phyloP scores from a whole-genome alignment of 805 yeast genomes.

The Ogataea glucozyma region DNA sequence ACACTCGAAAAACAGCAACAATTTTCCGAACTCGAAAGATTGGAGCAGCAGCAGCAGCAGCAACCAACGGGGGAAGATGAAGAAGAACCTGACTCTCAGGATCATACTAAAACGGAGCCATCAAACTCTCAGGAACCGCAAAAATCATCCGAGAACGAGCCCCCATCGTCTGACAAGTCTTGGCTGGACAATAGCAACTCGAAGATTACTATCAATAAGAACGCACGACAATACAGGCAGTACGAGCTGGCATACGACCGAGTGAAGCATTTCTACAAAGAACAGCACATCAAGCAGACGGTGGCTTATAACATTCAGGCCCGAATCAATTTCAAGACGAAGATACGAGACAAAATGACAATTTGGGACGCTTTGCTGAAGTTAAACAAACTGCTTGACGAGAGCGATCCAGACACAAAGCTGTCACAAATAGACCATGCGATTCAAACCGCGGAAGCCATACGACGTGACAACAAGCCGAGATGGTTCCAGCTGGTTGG shows the following conservation, averaged over 20 bases:
- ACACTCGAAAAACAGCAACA: slow-evolving; percentile 17
- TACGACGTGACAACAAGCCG: slow-evolving; percentile 64
- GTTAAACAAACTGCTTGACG: slow-evolving; percentile 63
- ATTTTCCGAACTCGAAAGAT: slow-evolving; percentile 7
- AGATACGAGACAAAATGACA: slow-evolving; percentile 64
- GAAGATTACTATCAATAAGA: slow-evolving; percentile 23
- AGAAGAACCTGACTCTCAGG: not conserved
- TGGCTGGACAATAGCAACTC: slow-evolving; percentile 29
- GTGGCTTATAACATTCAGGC: slow-evolving; percentile 74
- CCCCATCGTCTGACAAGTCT: slow-evolving; percentile 1
- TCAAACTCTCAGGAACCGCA: slow-evolving; percentile 1
- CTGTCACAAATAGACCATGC: slow-evolving; percentile 76
- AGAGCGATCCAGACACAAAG: slow-evolving; percentile 75
- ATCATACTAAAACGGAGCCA: not conserved
- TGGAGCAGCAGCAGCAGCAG: not conserved
- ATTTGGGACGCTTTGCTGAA: slow-evolving; percentile 71
- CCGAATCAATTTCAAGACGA: slow-evolving; percentile 67
- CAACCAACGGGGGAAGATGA: not conserved
- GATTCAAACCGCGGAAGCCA: slow-evolving; percentile 74
- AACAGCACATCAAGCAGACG: slow-evolving; percentile 69
- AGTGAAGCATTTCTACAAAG: slow-evolving; percentile 64
- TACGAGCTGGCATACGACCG: slow-evolving; percentile 69
- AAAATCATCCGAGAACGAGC: not conserved
- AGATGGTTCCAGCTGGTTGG: slow-evolving; percentile 79
- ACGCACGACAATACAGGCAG: slow-evolving; percentile 51